phyloP scores from a whole-genome alignment of 129 eudicot species.

The Apium graveolens region DNA sequence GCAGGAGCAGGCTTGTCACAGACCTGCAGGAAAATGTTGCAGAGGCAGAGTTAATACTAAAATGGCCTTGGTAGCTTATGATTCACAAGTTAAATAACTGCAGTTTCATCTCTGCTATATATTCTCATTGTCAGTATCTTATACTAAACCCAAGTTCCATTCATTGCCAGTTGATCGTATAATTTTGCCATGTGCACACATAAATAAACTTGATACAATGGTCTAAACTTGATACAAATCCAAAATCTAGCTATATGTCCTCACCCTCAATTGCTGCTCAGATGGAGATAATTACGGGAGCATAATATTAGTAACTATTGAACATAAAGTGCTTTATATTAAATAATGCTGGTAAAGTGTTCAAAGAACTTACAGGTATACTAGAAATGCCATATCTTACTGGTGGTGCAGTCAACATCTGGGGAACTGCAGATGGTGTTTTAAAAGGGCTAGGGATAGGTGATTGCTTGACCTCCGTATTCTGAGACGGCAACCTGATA shows the following conservation, averaged over 20 bases:
- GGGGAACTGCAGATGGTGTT: background rate
- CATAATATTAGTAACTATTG: background rate
- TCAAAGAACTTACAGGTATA: background rate
- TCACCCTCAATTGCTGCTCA: background rate
- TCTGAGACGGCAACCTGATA: background rate
- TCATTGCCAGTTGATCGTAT: background rate
- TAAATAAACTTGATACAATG: background rate
- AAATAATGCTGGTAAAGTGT: background rate
- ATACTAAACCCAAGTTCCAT: background rate
- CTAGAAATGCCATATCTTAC: slow-evolving; percentile 1
- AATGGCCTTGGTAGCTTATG: background rate
- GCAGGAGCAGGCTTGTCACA: slow-evolving; percentile 36
- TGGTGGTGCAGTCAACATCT: background rate
- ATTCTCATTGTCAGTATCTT: background rate
- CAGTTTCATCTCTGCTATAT: background rate
- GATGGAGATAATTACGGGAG: background rate
- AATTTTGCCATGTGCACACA: background rate
- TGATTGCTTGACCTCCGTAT: background rate
- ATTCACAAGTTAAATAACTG: background rate
- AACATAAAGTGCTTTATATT: background rate
- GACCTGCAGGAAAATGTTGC: slow-evolving; percentile 28
- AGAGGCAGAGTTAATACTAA: background rate
- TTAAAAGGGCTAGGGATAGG: background rate
- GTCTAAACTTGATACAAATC: background rate
- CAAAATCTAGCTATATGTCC: background rate